Base-by-base conservation (phyloP, 2,329 filamentous ascomycete species). In the Emergomyces orientalis region DNA sequence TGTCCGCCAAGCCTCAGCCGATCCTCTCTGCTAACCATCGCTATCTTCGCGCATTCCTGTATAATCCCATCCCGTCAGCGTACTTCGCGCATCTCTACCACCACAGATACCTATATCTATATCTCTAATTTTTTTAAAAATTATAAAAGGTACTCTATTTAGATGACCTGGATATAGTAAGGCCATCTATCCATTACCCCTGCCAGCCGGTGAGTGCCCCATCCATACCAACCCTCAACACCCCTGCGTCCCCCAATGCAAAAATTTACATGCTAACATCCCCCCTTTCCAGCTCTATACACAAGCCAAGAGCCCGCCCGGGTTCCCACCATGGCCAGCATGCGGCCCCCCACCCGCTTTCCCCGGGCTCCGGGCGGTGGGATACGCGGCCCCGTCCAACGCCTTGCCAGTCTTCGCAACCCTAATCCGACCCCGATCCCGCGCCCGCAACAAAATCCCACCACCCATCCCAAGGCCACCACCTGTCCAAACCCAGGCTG, bases 401-500 rank as follows among this genome's bases (percentile, higher is more conserved):
- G 76, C 56, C 67, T 78, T 43, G 75, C 76, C 55, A 77, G 74
- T 68, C 67, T 76, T 7, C 77, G 75, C 57, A 67, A 74, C n/a
- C 70, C 74, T 17, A 71, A 68, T 63, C 67, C 74, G 25, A 74
- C 70, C 55, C 71, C 76, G 8, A 76, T 77, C 62, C 74, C 69
- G 65, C 74, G 75, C 49, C 75, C 75, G 37, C 72, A 72, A 58
- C 34, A 61, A 27, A 63, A 63, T 27, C 60, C 63, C 22, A 62
- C 61, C 60, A 59, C 64, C 69, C 73, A 63, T 67, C 69, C 45
- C 59, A 71, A 43, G 71, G 75, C 74, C 19, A 69, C 73, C 14
- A 77, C 72, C 34, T 80, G 78, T 68, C 74, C 77, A 34, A 80
- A 80, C 63, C 77, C 76, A 1, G 71, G 71, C 51, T 80, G 78